Evolutionary conservation across 2,329 filamentous ascomycete genomes (phyloP), one percentile per base, ranked within the genome.

Genomic region (Elsinoe necatrix): DNA sequence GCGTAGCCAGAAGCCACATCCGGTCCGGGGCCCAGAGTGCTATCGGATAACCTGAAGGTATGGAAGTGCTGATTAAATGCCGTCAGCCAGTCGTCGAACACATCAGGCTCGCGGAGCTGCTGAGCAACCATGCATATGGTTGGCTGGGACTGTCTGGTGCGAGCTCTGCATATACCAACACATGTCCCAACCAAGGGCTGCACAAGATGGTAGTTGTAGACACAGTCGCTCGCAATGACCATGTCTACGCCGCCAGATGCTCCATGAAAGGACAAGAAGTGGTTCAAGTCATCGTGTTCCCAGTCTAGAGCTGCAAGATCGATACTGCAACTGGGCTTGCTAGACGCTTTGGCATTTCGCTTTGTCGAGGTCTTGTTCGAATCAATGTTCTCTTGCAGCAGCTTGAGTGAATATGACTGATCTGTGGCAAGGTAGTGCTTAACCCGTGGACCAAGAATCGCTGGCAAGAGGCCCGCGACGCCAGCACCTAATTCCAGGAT

Each of bases 151-250:
- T 27, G 54, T 8, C 41, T 8, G 41, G 55, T 23, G 34, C 84
- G 76, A 14, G 92, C 70, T 8, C 73, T 73, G 69, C 89, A 95
- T 21, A 84, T 78, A 60, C 95, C 87, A 4, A 77, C 81, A 68
- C 88, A 95, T 0, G 89, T 87, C 64, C 85, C 80, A n/a, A 93
- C 87, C 50, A 97, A 81, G 0, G 91, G 89, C 42, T 80, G 75
- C 21, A 97, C 81, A 2, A 97, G 79, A 1, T 86, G 81, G 62
- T 95, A 88, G 71, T 97, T 98, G 75, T 95, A 98, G 63, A 98
- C 86, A 70, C 91, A 96, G 70, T 98, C 93, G 67, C 89, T 95
- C 3, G 90, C 89, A 34, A 97, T 69, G 9, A 97, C 75, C 12
- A 83, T 72, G 65, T 68, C 8, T 67, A 61, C 21, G 73, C 79